A percentile compares a stretch with the other conserved stretches of the same genome.
Evolutionary conservation across 2,329 filamentous ascomycete genomes (phyloP).

Genomic region (Sphaerostilbella broomeana): DNA sequence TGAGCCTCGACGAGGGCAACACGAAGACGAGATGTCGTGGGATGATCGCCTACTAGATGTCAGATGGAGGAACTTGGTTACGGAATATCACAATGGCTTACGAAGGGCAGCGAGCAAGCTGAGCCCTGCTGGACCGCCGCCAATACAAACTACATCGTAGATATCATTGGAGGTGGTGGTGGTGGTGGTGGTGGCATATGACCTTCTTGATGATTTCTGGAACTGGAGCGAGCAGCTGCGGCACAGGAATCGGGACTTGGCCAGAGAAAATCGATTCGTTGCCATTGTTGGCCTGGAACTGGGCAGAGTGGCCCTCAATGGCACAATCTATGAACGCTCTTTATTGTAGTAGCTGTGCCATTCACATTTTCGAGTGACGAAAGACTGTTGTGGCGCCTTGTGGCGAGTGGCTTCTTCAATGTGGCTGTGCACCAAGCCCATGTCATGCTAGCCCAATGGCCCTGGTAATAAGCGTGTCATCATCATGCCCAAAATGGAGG

Average conservation of each 20-base stretch:
- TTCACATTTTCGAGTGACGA: slow-evolving; percentile 7
- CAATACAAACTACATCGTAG: slow-evolving; percentile 89
- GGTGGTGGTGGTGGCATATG: slow-evolving; percentile 38
- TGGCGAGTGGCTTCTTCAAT: slow-evolving; percentile 4
- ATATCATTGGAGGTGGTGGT: slow-evolving; percentile 52
- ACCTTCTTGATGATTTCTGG: slow-evolving; percentile 30
- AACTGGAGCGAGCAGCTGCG: slow-evolving; percentile 38
- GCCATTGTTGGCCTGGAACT: slow-evolving; percentile 19
- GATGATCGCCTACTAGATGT: slow-evolving; percentile 58
- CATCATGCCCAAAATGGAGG: no score
- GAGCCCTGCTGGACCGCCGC: slow-evolving; percentile 82
- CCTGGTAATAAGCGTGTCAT: background rate
- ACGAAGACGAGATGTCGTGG: slow-evolving; percentile 67
- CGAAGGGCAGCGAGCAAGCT: slow-evolving; percentile 73
- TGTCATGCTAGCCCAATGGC: background rate
- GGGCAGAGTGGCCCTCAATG: slow-evolving; percentile 3
- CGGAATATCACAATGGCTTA: slow-evolving; percentile 30
- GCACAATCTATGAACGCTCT: slow-evolving; percentile 2
- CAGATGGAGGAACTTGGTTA: background rate
- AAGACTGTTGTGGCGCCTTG: slow-evolving; percentile 9
- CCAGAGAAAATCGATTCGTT: slow-evolving; percentile 20
- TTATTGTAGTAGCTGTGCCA: slow-evolving; percentile 4
- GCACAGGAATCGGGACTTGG: slow-evolving; percentile 36
- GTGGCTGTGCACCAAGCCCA: slow-evolving; percentile 9
- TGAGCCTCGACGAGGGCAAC: slow-evolving; percentile 88